These are phyloP conservation scores for Penicillium maclennaniae DNA, from an alignment of 495 filamentous ascomycete genomes.

Conservation along the genomic window DNA sequence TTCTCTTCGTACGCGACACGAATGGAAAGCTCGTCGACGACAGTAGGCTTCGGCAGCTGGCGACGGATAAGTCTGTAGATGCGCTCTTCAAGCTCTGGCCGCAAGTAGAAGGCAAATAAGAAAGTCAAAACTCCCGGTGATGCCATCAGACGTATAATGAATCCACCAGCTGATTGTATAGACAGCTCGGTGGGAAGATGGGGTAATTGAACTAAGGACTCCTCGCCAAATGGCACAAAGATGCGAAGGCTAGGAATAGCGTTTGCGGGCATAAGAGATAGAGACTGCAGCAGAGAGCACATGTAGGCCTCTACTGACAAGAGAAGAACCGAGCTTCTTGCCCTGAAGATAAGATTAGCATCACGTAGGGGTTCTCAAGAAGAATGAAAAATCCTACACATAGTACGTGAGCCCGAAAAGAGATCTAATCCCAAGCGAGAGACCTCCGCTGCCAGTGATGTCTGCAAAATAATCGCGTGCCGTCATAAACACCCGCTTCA, in stretches of 20 bases:
- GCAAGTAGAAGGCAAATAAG: constrained; percentile 35
- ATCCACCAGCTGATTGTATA: constrained; percentile 22
- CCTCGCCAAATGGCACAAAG: constrained; percentile 37
- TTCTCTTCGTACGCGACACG: constrained; percentile 46
- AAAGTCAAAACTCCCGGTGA: constrained; percentile 36
- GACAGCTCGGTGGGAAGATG: constrained; percentile 31
- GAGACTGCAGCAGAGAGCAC: constrained; percentile 47
- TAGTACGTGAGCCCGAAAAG: constrained; percentile 32
- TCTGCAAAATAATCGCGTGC: constrained; percentile 27
- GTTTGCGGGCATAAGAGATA: constrained; percentile 39
- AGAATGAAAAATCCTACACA: constrained; percentile 22
- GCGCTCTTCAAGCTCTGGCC: constrained; percentile 40
- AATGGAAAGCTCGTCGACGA: constrained; percentile 45
- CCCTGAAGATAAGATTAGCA: constrained; percentile 24
- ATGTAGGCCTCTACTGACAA: constrained; percentile 46
- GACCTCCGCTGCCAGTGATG: constrained; percentile 19
- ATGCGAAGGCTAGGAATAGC: constrained; percentile 24
- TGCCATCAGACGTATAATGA: constrained; percentile 25
- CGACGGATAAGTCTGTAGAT: constrained; percentile 43
- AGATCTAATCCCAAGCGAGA: constrained; percentile 26
- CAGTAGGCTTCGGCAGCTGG: constrained; percentile 40
- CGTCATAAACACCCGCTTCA: constrained; percentile 33
- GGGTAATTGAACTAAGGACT: constrained; percentile 33
- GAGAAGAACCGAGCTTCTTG: constrained; percentile 35
- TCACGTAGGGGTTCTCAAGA: background rate